Evolutionary conservation across 139 green algal species (phyloP), one percentile per base, ranked within the genome.

Genomic region (Picochlorum sp.): DNA sequence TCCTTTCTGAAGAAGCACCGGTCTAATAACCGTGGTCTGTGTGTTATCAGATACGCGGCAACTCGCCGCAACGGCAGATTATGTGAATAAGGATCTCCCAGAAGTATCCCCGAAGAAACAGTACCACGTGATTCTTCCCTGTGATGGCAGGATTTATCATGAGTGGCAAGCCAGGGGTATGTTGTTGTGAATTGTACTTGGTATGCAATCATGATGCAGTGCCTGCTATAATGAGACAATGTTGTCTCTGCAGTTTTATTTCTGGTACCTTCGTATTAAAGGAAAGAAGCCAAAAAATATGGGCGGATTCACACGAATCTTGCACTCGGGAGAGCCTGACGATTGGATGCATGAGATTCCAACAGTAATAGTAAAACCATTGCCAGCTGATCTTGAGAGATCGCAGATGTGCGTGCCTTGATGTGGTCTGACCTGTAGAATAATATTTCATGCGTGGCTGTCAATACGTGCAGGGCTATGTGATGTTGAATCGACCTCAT

Each of bases 221-320:
- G 6, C 8, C 5, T 41, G 34, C 4, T 41, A 41, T 41, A 41
- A 10, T 9, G 8, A 0, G 2, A 26, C 1, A 3, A 9, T 41
- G 34, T 3, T 41, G 7, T 41, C 8, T 11, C 2, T 45, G 30
- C 56, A 45, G 30, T 20, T n/a, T 45, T 45, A 54, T 10, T 62
- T 45, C n/a, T 62, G 30, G 56, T 62, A 62, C 32, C n/a, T 45
- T 20, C 16, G 47, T 21, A 79, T 72, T 59, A 49, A 58, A 37
- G n/a, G 67, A 54, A 57, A 73, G 15, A 64, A 67, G 4, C 62
- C 70, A 15, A 79, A 71, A 32, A 65, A 70, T n/a, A 85, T 92
- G 72, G 85, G 85, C 15, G 85, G 86, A 10, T 92, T 86, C 69
- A 92, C 85, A 21, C 69, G 85, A 21, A 54, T 86, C 4, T 54